These are phyloP conservation scores for Esteya vermicola DNA, from an alignment of 2,329 filamentous ascomycete genomes.

Conservation along the genomic window DNA sequence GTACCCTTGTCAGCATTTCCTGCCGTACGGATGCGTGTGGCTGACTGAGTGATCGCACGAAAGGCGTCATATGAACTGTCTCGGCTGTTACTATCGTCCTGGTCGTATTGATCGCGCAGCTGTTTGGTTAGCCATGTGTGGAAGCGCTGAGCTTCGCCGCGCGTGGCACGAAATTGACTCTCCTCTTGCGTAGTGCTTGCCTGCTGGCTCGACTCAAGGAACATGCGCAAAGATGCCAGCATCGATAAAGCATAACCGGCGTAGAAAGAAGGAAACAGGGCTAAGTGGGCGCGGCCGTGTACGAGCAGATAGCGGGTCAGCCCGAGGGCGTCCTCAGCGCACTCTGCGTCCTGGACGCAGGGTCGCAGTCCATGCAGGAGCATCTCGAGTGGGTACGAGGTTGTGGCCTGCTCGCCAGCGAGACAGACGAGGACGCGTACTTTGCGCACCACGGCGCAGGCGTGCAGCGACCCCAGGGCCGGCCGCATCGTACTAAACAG, in stretches of 20 bases:
- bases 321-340: conserved; percentile 79
- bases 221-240: conserved; percentile 62
- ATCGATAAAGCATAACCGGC: conserved; percentile 69
- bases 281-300: conserved; percentile 51
- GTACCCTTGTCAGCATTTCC: conserved; percentile 57
- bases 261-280: conserved; percentile 56
- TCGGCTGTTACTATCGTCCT: conserved; percentile 33
- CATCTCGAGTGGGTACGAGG: conserved; percentile 82
- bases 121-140: conserved; percentile 65
- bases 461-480: conserved; percentile 73
- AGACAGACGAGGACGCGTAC: conserved; percentile 69
- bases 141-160: conserved; percentile 62
- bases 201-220: conserved; percentile 60
- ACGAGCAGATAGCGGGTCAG: conserved; percentile 72
- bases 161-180: conserved; percentile 63
- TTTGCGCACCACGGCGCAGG: conserved; percentile 75
- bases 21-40: conserved; percentile 49
- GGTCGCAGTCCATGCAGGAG: conserved; percentile 65
- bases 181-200: conserved; percentile 76
- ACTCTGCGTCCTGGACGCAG: conserved; percentile 71
- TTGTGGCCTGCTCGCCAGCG: conserved; percentile 56
- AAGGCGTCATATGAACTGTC: conserved; percentile 42
- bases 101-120: conserved; percentile 48
- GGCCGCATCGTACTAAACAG: conserved; percentile 71
- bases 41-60: conserved; percentile 52